Conservation (phyloP, 1,139 yeast species). For the Zygoascus hellenicus region DNA sequence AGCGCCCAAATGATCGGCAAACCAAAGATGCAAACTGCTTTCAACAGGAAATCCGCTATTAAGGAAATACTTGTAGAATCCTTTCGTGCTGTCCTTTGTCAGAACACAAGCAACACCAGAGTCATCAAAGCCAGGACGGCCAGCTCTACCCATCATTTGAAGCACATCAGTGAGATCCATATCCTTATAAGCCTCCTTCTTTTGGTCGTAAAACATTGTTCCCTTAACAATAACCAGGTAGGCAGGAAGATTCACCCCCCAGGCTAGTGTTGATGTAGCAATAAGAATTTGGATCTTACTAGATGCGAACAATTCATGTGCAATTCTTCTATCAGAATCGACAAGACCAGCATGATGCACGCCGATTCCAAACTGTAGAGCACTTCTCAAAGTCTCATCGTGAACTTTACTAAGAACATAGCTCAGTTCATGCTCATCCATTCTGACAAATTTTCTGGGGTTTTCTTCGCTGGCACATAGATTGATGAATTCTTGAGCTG, state of each 20-base stretch:
- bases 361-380: conserved; percentile 94
- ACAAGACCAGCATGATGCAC: conserved; percentile 97
- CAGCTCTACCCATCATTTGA: conserved; percentile 93
- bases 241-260: conserved; percentile 97
- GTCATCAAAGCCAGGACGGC: conserved; percentile 95
- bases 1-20: conserved; percentile 95
- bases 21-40: conserved; percentile 83
- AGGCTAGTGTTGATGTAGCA: conserved; percentile 93
- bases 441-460: conserved; percentile 78
- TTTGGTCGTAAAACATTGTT: conserved; percentile 80
- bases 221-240: conserved; percentile 92
- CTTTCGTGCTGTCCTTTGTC: conserved; percentile 86
- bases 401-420: conserved; percentile 60
- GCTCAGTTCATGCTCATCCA: conserved; percentile 70
- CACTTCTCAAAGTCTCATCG: conserved; percentile 79
- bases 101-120: conserved; percentile 93
- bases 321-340: conserved; percentile 79
- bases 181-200: conserved; percentile 72
- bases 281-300: conserved; percentile 84
- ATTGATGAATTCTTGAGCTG: conserved; percentile 89
- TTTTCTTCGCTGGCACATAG: conserved; percentile 92
- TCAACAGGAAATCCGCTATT: conserved; percentile 98
- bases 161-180: conserved; percentile 90
- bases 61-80: conserved; percentile 87
- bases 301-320: conserved; percentile 78